Evolutionary conservation across 441 rosid genomes (phyloP).

Genomic region (Rhodomyrtus psidioides): DNA sequence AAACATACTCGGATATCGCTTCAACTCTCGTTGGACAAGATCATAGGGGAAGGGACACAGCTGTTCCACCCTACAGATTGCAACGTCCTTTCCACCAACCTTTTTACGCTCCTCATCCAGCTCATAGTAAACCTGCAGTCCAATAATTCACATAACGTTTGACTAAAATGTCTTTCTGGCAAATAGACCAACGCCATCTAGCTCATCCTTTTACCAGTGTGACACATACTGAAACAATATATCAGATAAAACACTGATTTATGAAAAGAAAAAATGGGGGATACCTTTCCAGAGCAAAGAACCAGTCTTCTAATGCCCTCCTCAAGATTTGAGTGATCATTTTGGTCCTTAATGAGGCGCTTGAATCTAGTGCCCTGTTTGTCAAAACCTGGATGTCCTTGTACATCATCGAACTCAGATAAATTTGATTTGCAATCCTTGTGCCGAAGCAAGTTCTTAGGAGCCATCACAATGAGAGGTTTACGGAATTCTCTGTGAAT

Average conservation of each 20-base stretch:
- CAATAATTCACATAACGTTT: neutral
- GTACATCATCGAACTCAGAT: conserved; percentile 94
- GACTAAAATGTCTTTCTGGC: neutral
- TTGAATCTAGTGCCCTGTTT: conserved; percentile 98
- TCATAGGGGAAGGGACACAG: conserved; percentile 95
- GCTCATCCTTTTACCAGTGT: neutral
- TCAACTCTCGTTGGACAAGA: conserved; percentile 87
- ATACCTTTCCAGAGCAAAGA: conserved; percentile 96
- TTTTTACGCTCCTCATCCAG: conserved; percentile 81
- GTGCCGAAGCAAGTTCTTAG: conserved; percentile 94
- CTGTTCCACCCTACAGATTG: conserved; percentile 95
- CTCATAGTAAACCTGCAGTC: conserved; percentile 79
- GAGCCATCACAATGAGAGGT: conserved; percentile 89
- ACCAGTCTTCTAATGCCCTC: conserved; percentile 84
- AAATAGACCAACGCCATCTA: neutral
- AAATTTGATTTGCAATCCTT: conserved; percentile 95
- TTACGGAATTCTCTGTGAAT: conserved; percentile 93
- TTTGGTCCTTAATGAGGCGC: conserved; percentile 93
- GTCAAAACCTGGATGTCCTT: conserved; percentile 98
- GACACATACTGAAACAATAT: neutral
- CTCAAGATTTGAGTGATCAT: conserved; percentile 76
- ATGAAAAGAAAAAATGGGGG: neutral
- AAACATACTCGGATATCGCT: conserved; percentile 85
- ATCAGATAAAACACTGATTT: neutral
- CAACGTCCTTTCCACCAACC: conserved; percentile 57